phyloP scores from a whole-genome alignment of 2,329 filamentous ascomycete genomes.

The Fusarium pseudocircinatum region DNA sequence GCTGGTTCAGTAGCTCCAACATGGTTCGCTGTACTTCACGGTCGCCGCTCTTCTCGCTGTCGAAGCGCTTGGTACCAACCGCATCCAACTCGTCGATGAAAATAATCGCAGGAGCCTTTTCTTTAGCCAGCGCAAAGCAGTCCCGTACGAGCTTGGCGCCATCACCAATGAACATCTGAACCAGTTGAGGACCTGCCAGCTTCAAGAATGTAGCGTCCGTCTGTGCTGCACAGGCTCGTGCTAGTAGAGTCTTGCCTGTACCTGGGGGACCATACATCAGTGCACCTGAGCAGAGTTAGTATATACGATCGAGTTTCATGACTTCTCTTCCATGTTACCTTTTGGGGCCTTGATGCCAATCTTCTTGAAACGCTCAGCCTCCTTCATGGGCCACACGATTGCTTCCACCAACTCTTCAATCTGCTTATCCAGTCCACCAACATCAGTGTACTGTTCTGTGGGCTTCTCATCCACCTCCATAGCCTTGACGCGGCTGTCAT shows the following conservation, averaged over 20 bases:
- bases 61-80: slow-evolving; percentile 98
- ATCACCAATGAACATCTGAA: slow-evolving; percentile 99
- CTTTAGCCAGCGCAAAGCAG: slow-evolving; percentile 96
- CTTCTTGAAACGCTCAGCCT: slow-evolving; percentile 98
- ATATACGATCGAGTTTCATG: slow-evolving; percentile 63
- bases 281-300: slow-evolving; percentile 86
- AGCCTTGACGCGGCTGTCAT: slow-evolving; percentile 98
- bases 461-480: slow-evolving; percentile 99
- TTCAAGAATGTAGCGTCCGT: slow-evolving; percentile 99
- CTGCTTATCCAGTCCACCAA: slow-evolving; percentile 97
- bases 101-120: slow-evolving; percentile 98
- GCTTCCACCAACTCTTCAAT: slow-evolving; percentile 99
- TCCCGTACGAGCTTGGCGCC: slow-evolving; percentile 97
- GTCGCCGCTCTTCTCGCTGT: slow-evolving; percentile 97
- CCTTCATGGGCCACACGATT: slow-evolving; percentile 99
- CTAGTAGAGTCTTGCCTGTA: slow-evolving; percentile 90
- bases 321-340: slow-evolving; percentile 71
- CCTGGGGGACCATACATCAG: slow-evolving; percentile 97
- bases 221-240: slow-evolving; percentile 95
- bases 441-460: slow-evolving; percentile 98
- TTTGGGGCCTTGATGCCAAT: slow-evolving; percentile 99
- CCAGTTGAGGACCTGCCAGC: slow-evolving; percentile 94
- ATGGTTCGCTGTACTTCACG: slow-evolving; percentile 98
- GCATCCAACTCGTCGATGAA: slow-evolving; percentile 99
- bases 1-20: slow-evolving; percentile 97